phyloP scores from a whole-genome alignment of 2,329 filamentous ascomycete species.

The Cladophialophora bantiana region DNA sequence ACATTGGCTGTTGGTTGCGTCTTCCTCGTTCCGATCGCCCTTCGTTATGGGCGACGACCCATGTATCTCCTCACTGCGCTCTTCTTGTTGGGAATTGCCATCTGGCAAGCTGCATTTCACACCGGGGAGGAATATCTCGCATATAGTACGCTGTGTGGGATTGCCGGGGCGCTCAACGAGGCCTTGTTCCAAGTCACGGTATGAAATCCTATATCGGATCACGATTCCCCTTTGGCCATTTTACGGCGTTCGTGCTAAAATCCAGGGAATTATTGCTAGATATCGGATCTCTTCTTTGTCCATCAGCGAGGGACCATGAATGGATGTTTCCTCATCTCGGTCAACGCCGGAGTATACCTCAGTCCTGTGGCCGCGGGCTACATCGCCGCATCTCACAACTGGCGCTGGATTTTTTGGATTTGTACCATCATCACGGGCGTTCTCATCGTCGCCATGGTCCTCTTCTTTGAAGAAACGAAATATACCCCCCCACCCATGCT shows the following conservation, averaged over 20 bases:
- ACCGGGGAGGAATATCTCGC: no score
- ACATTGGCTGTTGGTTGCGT: slow-evolving; percentile 50
- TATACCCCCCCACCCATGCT: slow-evolving; percentile 31
- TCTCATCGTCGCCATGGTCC: slow-evolving; percentile 44
- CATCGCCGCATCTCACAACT: slow-evolving; percentile 45
- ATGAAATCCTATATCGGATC: no score
- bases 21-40: slow-evolving; percentile 54
- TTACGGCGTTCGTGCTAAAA: no score
- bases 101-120: slow-evolving; percentile 49
- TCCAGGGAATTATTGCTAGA: no score
- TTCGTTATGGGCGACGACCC: slow-evolving; percentile 56
- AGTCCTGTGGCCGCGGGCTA: slow-evolving; percentile 46
- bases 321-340: slow-evolving; percentile 54
- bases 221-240: no score
- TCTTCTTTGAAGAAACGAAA: slow-evolving; percentile 50
- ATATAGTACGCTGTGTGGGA: no score
- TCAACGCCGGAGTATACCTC: slow-evolving; percentile 49
- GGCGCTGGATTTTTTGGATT: slow-evolving; percentile 49
- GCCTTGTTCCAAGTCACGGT: no score
- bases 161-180: no score
- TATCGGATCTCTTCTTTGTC: slow-evolving; percentile 53
- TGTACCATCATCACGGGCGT: slow-evolving; percentile 45
- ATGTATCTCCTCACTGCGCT: slow-evolving; percentile 53
- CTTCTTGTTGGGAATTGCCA: slow-evolving; percentile 46
- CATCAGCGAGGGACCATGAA: slow-evolving; percentile 60